Conservation (phyloP, 2,329 filamentous ascomycete species). For the Fusarium clavum region DNA sequence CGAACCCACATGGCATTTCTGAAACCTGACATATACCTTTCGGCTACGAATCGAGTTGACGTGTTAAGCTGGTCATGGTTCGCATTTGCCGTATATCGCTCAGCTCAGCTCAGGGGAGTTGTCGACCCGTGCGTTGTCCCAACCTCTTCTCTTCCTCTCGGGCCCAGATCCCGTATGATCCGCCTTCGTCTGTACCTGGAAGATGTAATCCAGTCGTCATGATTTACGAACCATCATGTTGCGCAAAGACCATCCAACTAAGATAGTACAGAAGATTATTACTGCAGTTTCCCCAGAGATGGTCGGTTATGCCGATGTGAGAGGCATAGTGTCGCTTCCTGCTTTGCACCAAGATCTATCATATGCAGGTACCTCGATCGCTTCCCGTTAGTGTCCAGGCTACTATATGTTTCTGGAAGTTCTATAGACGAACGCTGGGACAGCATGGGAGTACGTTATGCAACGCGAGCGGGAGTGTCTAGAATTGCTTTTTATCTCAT, state of each 20-base stretch:
- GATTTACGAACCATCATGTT: slow-evolving; percentile 4
- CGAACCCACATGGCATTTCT: slow-evolving; percentile 19
- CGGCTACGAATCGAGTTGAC: slow-evolving; percentile 15
- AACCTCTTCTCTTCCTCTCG: slow-evolving; percentile 7
- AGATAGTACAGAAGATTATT: not conserved
- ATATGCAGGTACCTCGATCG: slow-evolving; percentile 9
- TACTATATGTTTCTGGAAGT: not conserved
- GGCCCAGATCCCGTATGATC: slow-evolving; percentile 23
- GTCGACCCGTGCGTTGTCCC: slow-evolving; percentile 18
- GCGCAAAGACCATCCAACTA: not conserved
- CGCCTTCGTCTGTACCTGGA: slow-evolving; percentile 17
- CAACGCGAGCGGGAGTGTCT: not conserved
- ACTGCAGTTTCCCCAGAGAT: slow-evolving; percentile 1
- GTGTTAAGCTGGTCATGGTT: slow-evolving; percentile 3
- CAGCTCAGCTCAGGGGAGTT: not conserved
- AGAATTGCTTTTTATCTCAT: not conserved
- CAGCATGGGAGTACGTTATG: slow-evolving; percentile 1
- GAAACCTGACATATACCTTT: slow-evolving; percentile 5
- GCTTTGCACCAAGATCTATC: not conserved
- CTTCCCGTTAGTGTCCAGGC: not conserved
- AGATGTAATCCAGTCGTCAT: slow-evolving; percentile 7
- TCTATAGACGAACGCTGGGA: not conserved
- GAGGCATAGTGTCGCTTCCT: not conserved
- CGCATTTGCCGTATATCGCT: slow-evolving; percentile 6
- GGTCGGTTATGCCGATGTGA: not conserved